Base-by-base conservation (phyloP, 495 filamentous ascomycete genomes). In the Chaetomium tenue region DNA sequence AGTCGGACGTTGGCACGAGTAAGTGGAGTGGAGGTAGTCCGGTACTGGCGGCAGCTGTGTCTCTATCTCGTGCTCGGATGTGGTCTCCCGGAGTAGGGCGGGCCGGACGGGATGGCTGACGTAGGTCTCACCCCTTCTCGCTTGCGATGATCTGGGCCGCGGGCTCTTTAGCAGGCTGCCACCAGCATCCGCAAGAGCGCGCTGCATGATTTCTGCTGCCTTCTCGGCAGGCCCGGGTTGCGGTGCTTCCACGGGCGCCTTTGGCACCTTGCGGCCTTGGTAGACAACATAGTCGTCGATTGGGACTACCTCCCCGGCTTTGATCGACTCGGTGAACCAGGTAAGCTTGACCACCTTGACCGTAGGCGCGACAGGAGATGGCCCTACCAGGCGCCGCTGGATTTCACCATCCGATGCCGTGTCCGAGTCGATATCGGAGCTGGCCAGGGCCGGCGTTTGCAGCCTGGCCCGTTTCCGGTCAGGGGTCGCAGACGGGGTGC, bases 1-100 rank as follows among this genome's bases (percentile, higher is more conserved):
- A 2, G 91, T 88, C 1, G 86, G 85, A 30, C 95, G 89, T 73
- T 95, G 82, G 67, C 94, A 98, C 15, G 92, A 87, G 71, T 92
- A 96, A 5, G 84, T 79, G 13, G 87, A 82, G 18, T 88, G 80
- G 4, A 95, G 83, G 81, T 87, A 96, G 4, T 86, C 82, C 16
- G 92, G 92, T 55, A 82, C 78, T n/a, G 75, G 84, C 50, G 78
- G 89, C 63, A 84, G 77, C 16, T 70, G 65, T 0, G 54, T 44
- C 23, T 70, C 67, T 28, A 60, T 79, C 1, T 92, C 87, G 56
- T 91, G 79, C 51, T 95, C 91, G 7, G 88, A 88, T 0, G 91
- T 93, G 2, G 89, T 87, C 68, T 88, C 78, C 16, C 85, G 81
- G 20, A 87, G 25, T 6, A 72, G 33, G 28, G 67, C 23, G 11